Percentiles rank a stretch among this genome's conserved stretches.
Conservation (phyloP, 2,329 filamentous ascomycete genomes). For the Nemania bipapillata region DNA sequence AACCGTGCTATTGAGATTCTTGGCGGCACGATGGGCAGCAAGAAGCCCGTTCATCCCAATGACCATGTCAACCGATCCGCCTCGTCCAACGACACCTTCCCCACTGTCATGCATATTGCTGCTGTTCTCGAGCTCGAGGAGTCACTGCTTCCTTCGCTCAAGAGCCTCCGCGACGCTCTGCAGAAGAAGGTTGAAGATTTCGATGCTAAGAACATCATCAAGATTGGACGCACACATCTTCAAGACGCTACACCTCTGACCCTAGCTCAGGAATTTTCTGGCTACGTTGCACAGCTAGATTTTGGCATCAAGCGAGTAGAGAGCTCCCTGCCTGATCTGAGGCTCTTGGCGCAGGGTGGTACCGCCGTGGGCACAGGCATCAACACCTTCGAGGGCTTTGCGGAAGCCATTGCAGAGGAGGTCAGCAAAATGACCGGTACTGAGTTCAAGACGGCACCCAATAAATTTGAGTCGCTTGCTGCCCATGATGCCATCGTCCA, state of each 20-base stretch:
- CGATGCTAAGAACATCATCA: conserved; percentile 88
- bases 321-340: conserved; percentile 82
- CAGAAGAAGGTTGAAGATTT: conserved; percentile 91
- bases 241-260: conserved; percentile 97
- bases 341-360: conserved; percentile 90
- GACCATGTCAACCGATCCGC: conserved; percentile 99
- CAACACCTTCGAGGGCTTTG: conserved; percentile 97
- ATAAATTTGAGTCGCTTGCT: conserved; percentile 98
- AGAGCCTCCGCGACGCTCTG: conserved; percentile 82
- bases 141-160: conserved; percentile 83
- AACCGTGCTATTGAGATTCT: conserved; percentile 99
- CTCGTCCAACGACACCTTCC: conserved; percentile 99
- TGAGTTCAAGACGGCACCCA: conserved; percentile 93
- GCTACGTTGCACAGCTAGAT: conserved; percentile 94
- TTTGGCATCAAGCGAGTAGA: conserved; percentile 89
- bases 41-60: conserved; percentile 99
- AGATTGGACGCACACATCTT: conserved; percentile 97
- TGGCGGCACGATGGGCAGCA: conserved; percentile 90
- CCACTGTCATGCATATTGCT: conserved; percentile 99
- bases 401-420: conserved; percentile 89
- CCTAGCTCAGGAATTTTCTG: conserved; percentile 96
- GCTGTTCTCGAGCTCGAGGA: conserved; percentile 92
- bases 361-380: conserved; percentile 97
- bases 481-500: conserved; percentile 96
- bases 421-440: conserved; percentile 92